Base-by-base conservation (phyloP, 2,329 filamentous ascomycete species). In the Colletotrichum truncatum region DNA sequence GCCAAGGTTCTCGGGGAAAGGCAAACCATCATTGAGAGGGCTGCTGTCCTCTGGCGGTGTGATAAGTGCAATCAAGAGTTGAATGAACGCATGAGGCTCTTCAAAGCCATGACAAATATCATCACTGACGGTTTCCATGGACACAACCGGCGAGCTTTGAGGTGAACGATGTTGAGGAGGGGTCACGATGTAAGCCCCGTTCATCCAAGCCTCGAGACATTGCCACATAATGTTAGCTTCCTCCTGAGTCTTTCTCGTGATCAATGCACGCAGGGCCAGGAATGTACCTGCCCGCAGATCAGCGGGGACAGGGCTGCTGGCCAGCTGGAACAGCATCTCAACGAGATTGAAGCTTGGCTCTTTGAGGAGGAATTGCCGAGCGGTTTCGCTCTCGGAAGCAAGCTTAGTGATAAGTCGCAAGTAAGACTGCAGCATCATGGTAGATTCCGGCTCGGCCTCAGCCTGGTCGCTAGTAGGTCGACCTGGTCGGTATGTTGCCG, bases 351-450 rank as follows among this genome's bases (percentile, higher is more conserved):
- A 90, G 6, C 77, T 85, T 21, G 89, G 77, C 59, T 82, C 85
- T 41, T 88, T 85, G 21, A 97, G 81, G 64, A 98, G 84, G 82
- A 91, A 97, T 32, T 86, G 80, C 52, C 95, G 87, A 2, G 93
- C 91, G 18, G 84, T 81, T 64, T 86, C 83, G 73, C 93, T 97
- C 73, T 95, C 89, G 21, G 86, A 84, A 67, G 91, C 90, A 9
- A 99, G 82, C 76, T 97, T 93, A 4, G 93, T 89, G 71, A 97
- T 92, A 5, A 99, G 85, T 28, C 95, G 89, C 55, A 99, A 84
- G 75, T 98, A 98, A 71, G 93, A 95, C 74, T 98, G 94, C 26
- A 99, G 84, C 93, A 99, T 98, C 79, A 97, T 92, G n/a, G 91
- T 90, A 39, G 93, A 97, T 76, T 99, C 97, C 4, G 94, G 93